Percentiles rank a stretch among this genome's conserved stretches.
phyloP scores from a whole-genome alignment of 495 filamentous ascomycete species.

The Penicillium steckii region DNA sequence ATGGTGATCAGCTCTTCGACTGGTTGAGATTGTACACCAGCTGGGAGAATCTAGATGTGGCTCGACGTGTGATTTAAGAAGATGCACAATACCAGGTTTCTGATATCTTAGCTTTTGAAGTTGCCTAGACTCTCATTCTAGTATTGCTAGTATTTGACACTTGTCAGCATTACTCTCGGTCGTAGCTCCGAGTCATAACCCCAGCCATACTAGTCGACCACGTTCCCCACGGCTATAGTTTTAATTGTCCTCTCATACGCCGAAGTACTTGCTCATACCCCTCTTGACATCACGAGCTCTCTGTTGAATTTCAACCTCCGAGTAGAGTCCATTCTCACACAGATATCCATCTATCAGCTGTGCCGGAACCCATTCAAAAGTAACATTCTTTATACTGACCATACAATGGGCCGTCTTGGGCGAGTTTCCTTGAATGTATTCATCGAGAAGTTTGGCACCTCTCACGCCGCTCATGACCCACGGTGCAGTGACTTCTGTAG shows the following conservation, averaged over 20 bases:
- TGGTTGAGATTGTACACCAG: neutral
- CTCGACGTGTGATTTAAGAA: no score
- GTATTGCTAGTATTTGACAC: no score
- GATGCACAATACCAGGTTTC: no score
- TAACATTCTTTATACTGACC: conserved; percentile 54
- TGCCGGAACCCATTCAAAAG: conserved; percentile 65
- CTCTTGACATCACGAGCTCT: conserved; percentile 28
- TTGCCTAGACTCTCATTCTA: no score
- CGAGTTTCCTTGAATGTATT: neutral
- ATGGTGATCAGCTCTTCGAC: neutral
- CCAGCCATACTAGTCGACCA: no score
- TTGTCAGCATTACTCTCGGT: no score
- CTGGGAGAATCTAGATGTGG: no score
- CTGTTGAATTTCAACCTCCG: conserved; percentile 25
- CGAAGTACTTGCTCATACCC: conserved; percentile 33
- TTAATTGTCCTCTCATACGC: neutral
- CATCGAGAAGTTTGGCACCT: conserved; percentile 21
- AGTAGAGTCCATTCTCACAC: conserved; percentile 49
- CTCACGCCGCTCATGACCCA: conserved; percentile 40
- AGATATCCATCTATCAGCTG: conserved; percentile 54
- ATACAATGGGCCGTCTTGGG: conserved; percentile 4
- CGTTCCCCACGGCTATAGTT: no score
- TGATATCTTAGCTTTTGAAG: no score
- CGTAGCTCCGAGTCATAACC: no score
- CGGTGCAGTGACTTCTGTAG: conserved; percentile 40